These are phyloP conservation scores for Furcasterigmium sp. DNA, from an alignment of 2,329 filamentous ascomycete genomes.

Conservation along the genomic window DNA sequence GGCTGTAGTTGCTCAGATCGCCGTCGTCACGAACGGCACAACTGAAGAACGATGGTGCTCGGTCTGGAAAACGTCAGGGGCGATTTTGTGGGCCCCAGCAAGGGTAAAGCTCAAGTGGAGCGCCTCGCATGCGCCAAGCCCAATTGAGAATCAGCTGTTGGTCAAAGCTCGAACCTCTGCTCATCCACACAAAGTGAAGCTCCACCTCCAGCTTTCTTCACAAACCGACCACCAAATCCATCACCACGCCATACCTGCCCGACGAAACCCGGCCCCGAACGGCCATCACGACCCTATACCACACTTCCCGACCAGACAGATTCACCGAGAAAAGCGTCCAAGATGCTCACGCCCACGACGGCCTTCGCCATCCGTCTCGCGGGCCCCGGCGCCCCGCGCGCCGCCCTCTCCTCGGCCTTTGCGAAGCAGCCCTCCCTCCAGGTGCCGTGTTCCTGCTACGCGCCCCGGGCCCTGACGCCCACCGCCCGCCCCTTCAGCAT, in stretches of 20 bases:
- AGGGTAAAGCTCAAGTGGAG: too few species aligned
- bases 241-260: not conserved
- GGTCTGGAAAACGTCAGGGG: too few species aligned
- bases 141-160: too few species aligned
- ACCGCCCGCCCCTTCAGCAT: slow-evolving; percentile 11
- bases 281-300: too few species aligned
- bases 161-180: too few species aligned
- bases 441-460: slow-evolving; percentile 19
- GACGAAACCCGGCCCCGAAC: not conserved
- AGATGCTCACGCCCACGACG: slow-evolving; percentile 23
- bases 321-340: not conserved
- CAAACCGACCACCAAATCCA: slow-evolving; percentile 1
- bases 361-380: slow-evolving; percentile 23
- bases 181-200: too few species aligned
- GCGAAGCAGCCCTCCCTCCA: slow-evolving; percentile 3
- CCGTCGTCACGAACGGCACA: too few species aligned
- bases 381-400: slow-evolving; percentile 15
- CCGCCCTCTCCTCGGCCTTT: slow-evolving; percentile 5
- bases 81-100: too few species aligned
- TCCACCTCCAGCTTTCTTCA: slow-evolving; percentile 7
- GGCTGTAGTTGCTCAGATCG: too few species aligned
- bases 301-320: too few species aligned
- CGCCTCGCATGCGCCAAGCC: too few species aligned
- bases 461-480: slow-evolving; percentile 13
- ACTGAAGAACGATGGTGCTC: too few species aligned